Percentiles rank a stretch among this genome's conserved stretches.
These are phyloP conservation scores for Dendrobium catenatum DNA, from an alignment of 106 monocot species.

Conservation along the genomic window DNA sequence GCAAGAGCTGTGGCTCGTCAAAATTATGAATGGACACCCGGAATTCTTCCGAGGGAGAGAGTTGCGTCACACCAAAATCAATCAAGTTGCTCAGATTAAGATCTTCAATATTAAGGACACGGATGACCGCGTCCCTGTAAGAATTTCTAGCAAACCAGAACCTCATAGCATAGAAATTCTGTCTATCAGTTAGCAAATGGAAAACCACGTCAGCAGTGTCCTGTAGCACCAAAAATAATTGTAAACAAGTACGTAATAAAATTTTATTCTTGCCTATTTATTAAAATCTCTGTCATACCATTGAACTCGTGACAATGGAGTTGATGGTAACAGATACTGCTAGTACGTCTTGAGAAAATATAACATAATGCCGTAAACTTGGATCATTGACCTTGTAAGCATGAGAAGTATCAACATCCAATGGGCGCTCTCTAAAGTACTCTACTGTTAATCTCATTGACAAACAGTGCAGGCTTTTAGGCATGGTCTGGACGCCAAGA, in stretches of 20 bases:
- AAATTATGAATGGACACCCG: constrained; percentile 37
- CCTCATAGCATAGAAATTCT: constrained; percentile 82
- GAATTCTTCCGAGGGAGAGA: constrained; percentile 67
- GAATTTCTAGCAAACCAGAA: constrained; percentile 60
- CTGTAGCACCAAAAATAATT: constrained; percentile 21
- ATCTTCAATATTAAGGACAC: constrained; percentile 62
- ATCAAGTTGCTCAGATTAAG: constrained; percentile 15
- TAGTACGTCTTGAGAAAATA: constrained; percentile 47
- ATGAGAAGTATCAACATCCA: constrained; percentile 15
- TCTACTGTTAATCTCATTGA: constrained; percentile 53
- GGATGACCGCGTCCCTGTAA: constrained; percentile 40
- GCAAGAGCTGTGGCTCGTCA: constrained; percentile 9
- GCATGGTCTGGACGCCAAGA: constrained; percentile 53
- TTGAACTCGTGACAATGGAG: constrained; percentile 42
- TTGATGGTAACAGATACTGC: constrained; percentile 50
- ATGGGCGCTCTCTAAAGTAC: constrained; percentile 26
- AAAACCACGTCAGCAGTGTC: constrained; percentile 59
- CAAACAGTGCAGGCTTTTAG: constrained; percentile 60
- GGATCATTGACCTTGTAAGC: constrained; percentile 36
- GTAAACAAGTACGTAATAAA: too few species aligned
- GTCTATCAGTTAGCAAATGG: constrained; percentile 63
- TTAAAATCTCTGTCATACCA: constrained; percentile 14
- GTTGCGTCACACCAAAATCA: constrained; percentile 4
- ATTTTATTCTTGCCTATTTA: too few species aligned
- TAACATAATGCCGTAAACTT: constrained; percentile 35